Conservation (phyloP, 208 protist species). For the Leishmania mexicana region DNA sequence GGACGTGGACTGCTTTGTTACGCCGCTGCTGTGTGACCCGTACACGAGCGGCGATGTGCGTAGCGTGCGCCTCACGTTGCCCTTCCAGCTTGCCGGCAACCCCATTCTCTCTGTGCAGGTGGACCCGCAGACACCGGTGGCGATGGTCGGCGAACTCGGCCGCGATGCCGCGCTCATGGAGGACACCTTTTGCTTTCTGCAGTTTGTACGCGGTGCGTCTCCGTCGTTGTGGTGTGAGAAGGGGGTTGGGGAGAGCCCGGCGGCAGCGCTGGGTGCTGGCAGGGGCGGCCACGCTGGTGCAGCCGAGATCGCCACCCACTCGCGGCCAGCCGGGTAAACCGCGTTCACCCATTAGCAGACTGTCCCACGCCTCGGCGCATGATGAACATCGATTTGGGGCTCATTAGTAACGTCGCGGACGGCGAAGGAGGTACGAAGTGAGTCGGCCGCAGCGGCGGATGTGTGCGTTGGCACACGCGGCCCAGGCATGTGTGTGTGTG, state of each 20-base stretch:
- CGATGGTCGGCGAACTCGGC: conserved; percentile 77
- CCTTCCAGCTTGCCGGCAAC: conserved; percentile 84
- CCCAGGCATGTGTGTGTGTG: background rate
- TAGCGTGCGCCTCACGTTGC: conserved; percentile 65
- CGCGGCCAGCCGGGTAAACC: background rate
- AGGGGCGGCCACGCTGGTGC: background rate
- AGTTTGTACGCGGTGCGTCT: conserved; percentile 80
- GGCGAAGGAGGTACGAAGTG: background rate
- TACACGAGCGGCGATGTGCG: conserved; percentile 70
- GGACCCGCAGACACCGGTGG: conserved; percentile 63
- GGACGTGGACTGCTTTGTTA: conserved; percentile 83
- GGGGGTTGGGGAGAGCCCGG: conserved; percentile 19
- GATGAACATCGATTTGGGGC: background rate
- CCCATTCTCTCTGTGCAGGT: conserved; percentile 85
- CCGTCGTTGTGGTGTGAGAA: conserved; percentile 68
- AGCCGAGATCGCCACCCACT: background rate
- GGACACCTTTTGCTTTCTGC: conserved; percentile 75
- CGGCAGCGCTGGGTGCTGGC: background rate
- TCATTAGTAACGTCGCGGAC: background rate
- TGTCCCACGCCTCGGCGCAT: background rate
- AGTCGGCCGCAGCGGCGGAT: background rate
- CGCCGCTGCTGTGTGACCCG: conserved; percentile 75
- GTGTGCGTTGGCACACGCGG: background rate
- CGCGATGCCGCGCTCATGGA: conserved; percentile 86
- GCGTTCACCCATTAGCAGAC: background rate